Base-by-base conservation (phyloP, 148 eudicot species). In the Nyssa sinensis region DNA sequence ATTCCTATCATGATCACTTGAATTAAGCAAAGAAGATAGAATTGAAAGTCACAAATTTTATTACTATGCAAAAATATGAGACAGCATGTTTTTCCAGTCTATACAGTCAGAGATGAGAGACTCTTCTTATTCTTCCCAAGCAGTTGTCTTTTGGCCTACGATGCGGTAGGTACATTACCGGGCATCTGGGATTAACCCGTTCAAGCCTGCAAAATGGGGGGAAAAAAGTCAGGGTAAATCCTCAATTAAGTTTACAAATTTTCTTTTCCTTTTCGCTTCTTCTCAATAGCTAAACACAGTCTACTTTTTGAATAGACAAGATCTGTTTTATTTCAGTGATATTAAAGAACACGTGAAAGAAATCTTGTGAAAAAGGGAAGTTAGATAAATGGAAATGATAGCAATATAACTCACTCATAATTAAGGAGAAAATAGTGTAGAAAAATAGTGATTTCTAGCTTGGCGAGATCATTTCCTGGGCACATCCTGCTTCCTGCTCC, bases 381-480 rank as follows among this genome's bases (percentile, higher is more conserved):
- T 44, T 13, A 44, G 51, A 19, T 12, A 44, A 44, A n/a, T n/a
- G n/a, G n/a, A n/a, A n/a, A n/a, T n/a, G n/a, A n/a, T n/a, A n/a
- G 19, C 7, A 6, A 29, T 21, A 53, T 25, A 61, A 76, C 86
- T 86, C 73, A 90, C 98, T 83, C 73, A 64, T 95, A 95, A 51
- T 74, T 77, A n/a, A 95, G 85, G 68, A 95, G 94, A 77, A 89
- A 95, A 81, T 95, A 69, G 73, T 95, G 98, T 65, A 95, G 93
- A 44, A 95, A 95, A 64, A 95, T 87, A 2, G 96, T 47, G 55
- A 90, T 89, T 75, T 95, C 98, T 12, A 95, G 88, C 88, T 92
- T 92, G 0, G 98, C 98, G 1, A 94, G 96, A 58, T 94, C 98
- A 64, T 94, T 92, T 77, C 98, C 98, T 1, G 98, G 98, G 66